Percentiles rank a stretch among this genome's conserved stretches.
Conservation (phyloP, 169 alveolate species). For the Eimeria praecox region DNA sequence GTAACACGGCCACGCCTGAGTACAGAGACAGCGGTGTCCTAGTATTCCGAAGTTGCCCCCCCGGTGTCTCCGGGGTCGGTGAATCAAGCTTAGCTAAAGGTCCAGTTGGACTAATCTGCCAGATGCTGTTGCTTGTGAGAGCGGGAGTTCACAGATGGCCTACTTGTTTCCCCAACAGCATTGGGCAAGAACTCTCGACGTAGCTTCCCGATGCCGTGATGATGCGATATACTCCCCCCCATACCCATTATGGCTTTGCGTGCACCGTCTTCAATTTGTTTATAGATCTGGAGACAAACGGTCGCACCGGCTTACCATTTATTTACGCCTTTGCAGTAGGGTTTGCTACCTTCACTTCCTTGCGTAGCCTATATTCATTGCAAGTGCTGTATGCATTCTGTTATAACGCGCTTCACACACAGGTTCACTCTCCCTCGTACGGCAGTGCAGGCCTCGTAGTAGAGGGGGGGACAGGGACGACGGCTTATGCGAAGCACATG, state of each 20-base stretch:
- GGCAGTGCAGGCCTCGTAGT: background rate
- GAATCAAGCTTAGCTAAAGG: background rate
- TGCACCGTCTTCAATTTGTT: constrained; percentile 90
- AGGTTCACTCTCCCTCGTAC: background rate
- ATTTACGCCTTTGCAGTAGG: background rate
- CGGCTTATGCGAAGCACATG: background rate
- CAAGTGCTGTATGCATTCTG: background rate
- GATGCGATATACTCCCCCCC: constrained; percentile 93
- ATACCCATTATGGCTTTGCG: constrained; percentile 88
- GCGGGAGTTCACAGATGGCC: background rate
- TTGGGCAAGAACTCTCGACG: constrained; percentile 87
- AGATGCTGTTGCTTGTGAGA: background rate
- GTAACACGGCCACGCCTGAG: constrained; percentile 80
- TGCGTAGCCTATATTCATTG: background rate
- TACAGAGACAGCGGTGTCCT: background rate
- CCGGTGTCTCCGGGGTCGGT: background rate
- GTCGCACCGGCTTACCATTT: background rate
- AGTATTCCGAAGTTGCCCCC: background rate
- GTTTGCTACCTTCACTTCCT: background rate
- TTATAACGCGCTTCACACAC: background rate
- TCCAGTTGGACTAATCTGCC: background rate
- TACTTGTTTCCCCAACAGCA: constrained; percentile 85
- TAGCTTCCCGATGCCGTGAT: constrained; percentile 93
- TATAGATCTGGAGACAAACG: constrained; percentile 80
- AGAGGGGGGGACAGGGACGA: background rate